Conservation (phyloP, 208 protist species). For the Willaertia magna region DNA sequence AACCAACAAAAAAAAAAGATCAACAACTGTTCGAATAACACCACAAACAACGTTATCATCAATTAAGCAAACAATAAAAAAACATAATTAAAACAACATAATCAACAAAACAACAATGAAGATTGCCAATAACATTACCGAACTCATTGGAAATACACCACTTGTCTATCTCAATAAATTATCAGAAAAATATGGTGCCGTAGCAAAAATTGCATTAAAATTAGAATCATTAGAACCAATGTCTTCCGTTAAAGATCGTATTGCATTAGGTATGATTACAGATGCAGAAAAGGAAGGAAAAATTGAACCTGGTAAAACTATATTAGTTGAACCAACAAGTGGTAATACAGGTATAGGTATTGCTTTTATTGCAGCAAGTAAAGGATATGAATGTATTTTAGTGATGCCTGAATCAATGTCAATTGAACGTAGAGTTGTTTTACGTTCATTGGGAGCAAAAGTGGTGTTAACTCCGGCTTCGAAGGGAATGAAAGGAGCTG, state of each 20-base stretch:
- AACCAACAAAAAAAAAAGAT: no score
- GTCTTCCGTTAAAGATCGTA: slow-evolving; percentile 23
- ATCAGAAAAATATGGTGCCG: neutral
- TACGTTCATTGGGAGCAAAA: slow-evolving; percentile 63
- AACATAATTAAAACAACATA: no score
- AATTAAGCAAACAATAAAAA: no score
- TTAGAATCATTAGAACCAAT: slow-evolving; percentile 26
- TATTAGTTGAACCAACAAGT: slow-evolving; percentile 62
- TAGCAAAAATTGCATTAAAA: slow-evolving; percentile 22
- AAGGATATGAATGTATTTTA: slow-evolving; percentile 63
- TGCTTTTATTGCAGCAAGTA: slow-evolving; percentile 53
- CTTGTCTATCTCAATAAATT: slow-evolving; percentile 29
- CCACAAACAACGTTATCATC: no score
- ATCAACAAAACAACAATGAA: neutral
- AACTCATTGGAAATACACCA: slow-evolving; percentile 28
- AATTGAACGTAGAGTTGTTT: slow-evolving; percentile 56
- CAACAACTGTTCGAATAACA: no score
- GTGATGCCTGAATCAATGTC: slow-evolving; percentile 76
- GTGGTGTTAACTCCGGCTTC: slow-evolving; percentile 66
- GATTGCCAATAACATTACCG: slow-evolving; percentile 12
- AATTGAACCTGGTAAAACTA: slow-evolving; percentile 19
- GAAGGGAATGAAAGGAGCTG: slow-evolving; percentile 55
- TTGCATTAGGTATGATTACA: slow-evolving; percentile 27
- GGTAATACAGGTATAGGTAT: slow-evolving; percentile 72
- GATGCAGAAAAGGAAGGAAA: slow-evolving; percentile 22